Evolutionary conservation across 495 filamentous ascomycete species (phyloP).

Genomic region (Cercophora samala): DNA sequence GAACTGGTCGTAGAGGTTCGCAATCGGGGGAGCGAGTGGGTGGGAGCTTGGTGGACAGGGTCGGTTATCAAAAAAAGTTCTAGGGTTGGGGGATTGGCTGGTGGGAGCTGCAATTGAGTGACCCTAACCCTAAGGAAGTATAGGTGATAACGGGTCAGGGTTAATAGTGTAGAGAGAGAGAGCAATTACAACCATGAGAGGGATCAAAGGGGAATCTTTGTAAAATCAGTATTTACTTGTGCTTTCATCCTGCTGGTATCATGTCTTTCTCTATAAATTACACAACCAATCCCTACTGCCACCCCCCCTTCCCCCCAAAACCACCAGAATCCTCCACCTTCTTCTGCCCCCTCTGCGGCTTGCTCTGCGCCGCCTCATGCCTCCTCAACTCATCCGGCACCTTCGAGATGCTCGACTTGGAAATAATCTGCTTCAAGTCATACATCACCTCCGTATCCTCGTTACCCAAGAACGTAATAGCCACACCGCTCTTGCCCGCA

Average conservation of each 20-base stretch:
- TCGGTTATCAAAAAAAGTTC: conserved; percentile 4
- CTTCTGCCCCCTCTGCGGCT: conserved; percentile 39
- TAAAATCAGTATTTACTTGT: not conserved
- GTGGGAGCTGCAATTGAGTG: too few relatives aligned
- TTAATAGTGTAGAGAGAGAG: not conserved
- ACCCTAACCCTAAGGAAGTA: conserved; percentile 10
- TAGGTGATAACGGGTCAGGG: not conserved
- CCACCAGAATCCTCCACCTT: conserved; percentile 32
- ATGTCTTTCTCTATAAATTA: too few relatives aligned
- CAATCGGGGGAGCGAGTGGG: not conserved
- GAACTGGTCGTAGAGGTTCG: conserved; percentile 5
- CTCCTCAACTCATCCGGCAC: conserved; percentile 92
- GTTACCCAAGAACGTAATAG: conserved; percentile 91
- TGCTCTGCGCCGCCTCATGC: conserved; percentile 93
- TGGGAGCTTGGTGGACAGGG: not conserved
- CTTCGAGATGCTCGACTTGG: conserved; percentile 82
- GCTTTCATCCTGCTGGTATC: too few relatives aligned
- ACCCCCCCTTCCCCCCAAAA: conserved; percentile 32
- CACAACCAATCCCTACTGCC: conserved; percentile 8
- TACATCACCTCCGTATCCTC: conserved; percentile 94
- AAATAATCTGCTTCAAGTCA: conserved; percentile 94
- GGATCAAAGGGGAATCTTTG: not conserved
- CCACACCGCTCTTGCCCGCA: conserved; percentile 96
- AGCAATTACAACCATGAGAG: not conserved
- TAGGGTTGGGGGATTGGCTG: not conserved